Base-by-base conservation (phyloP, 1,139 yeast species). In the Yamadazyma membranifaciens region DNA sequence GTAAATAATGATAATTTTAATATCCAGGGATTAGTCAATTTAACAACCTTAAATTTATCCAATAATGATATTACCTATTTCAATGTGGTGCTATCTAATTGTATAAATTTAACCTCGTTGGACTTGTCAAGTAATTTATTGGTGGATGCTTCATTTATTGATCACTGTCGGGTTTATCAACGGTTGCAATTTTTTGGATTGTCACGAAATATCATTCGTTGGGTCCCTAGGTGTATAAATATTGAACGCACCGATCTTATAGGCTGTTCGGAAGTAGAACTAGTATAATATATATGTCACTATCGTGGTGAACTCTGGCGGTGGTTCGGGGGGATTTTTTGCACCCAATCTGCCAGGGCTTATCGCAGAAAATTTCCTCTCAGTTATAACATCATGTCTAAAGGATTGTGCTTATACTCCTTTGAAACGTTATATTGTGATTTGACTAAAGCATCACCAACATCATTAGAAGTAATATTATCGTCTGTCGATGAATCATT, bases 341-440 rank as follows among this genome's bases (percentile, higher is more conserved):
- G 24, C 24, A 20, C 24, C 24, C 24, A 6, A 5, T 6, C 24
- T 20, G n/a, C n/a, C n/a, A n/a, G n/a, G 7, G 24, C 24, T 20
- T 20, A 20, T 20, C 24, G 5, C 24, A 20, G 7, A 20, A 20
- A 20, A 6, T 20, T 5, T 7, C 7, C 5, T 6, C 24, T 20
- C 24, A 20, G 7, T 20, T 6, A 6, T n/a, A 31, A 4, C 17
- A 27, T 3, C 36, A 62, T 62, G 67, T 59, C 64, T 1, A 63
- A 59, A 44, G 63, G 74, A 3, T 63, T 71, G 33, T 67, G 74
- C 37, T 58, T 63, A 34, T 60, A 54, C 41, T 74, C 77, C 2
- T 70, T 71, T 47, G 74, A 69, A 42, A 45, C 64, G 1, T 57
- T 71, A 13, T 47, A 54, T 32, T 42, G 55, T 14, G 52, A 58